These are phyloP conservation scores for Amauroascus verrucosus DNA, from an alignment of 2,329 filamentous ascomycete genomes.

Conservation along the genomic window DNA sequence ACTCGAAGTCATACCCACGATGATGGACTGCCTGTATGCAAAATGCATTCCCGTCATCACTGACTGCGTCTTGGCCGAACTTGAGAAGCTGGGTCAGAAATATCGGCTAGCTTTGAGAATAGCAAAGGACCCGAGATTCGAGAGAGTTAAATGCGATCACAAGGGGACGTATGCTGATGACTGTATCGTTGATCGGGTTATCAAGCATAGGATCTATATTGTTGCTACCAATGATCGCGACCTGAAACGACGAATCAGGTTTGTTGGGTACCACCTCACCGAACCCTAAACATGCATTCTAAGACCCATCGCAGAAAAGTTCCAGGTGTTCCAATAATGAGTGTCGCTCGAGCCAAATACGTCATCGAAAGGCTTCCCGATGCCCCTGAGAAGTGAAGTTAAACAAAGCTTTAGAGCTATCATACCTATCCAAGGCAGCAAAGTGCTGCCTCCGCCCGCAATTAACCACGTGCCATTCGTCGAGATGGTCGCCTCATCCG, in stretches of 20 bases:
- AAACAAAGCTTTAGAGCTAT: background rate
- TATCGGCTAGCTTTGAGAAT: slow-evolving; percentile 79
- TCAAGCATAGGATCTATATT: slow-evolving; percentile 67
- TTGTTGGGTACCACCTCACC: background rate
- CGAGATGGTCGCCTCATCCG: too few relatives aligned
- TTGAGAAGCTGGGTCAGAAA: slow-evolving; percentile 81
- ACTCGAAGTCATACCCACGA: slow-evolving; percentile 71
- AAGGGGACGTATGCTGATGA: slow-evolving; percentile 83
- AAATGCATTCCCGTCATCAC: slow-evolving; percentile 86
- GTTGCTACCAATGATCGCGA: slow-evolving; percentile 63
- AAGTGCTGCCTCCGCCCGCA: background rate
- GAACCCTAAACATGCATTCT: background rate
- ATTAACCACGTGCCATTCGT: background rate
- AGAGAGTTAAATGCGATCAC: slow-evolving; percentile 78
- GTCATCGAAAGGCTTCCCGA: slow-evolving; percentile 85
- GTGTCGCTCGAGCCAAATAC: slow-evolving; percentile 80
- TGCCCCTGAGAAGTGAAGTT: slow-evolving; percentile 53
- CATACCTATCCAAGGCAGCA: background rate
- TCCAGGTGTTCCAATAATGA: slow-evolving; percentile 59
- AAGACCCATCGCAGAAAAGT: slow-evolving; percentile 47
- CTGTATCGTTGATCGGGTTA: slow-evolving; percentile 63
- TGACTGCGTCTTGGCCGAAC: slow-evolving; percentile 67
- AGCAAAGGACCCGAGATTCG: slow-evolving; percentile 80
- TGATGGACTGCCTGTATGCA: slow-evolving; percentile 91
- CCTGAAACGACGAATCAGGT: slow-evolving; percentile 65